Percentiles rank a stretch among this genome's conserved stretches.
Conservation (phyloP, 139 green algal species). For the Edaphochlamys debaryana region DNA sequence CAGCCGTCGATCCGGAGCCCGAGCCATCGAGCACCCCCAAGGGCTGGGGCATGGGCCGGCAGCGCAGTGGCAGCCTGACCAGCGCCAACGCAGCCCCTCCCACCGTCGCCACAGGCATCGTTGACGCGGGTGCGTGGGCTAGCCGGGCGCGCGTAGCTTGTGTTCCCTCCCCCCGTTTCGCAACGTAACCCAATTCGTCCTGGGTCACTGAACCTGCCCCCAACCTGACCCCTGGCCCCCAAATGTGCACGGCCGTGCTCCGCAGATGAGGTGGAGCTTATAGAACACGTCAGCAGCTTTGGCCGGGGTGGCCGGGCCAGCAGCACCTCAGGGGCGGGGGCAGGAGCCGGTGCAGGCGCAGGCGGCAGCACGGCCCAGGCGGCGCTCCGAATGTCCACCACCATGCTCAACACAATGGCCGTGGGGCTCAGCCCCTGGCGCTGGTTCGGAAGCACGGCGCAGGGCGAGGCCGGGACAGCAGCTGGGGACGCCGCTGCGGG, state of each 20-base stretch:
- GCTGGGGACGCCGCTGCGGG: neutral
- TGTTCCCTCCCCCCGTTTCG: neutral
- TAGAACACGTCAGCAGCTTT: neutral
- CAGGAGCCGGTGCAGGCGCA: neutral
- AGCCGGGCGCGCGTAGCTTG: too few relatives aligned
- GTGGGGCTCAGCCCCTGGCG: conserved; percentile 38
- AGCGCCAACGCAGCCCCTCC: neutral
- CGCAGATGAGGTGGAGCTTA: conserved; percentile 27
- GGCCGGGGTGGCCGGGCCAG: too few relatives aligned
- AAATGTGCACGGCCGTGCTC: too few relatives aligned
- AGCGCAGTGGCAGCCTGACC: too few relatives aligned
- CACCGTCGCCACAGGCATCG: too few relatives aligned
- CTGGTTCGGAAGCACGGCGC: conserved; percentile 27
- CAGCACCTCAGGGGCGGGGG: too few relatives aligned
- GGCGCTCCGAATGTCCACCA: conserved; percentile 21
- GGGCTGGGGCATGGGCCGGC: neutral
- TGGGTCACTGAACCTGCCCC: too few relatives aligned
- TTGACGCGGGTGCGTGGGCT: too few relatives aligned
- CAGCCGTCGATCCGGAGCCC: neutral
- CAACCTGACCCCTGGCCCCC: too few relatives aligned
- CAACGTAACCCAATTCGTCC: neutral
- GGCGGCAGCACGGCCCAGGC: neutral
- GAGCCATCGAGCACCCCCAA: neutral
- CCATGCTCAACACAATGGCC: neutral
- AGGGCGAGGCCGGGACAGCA: neutral